phyloP scores from a whole-genome alignment of 306 rosid species.

The Begonia loranthoides region DNA sequence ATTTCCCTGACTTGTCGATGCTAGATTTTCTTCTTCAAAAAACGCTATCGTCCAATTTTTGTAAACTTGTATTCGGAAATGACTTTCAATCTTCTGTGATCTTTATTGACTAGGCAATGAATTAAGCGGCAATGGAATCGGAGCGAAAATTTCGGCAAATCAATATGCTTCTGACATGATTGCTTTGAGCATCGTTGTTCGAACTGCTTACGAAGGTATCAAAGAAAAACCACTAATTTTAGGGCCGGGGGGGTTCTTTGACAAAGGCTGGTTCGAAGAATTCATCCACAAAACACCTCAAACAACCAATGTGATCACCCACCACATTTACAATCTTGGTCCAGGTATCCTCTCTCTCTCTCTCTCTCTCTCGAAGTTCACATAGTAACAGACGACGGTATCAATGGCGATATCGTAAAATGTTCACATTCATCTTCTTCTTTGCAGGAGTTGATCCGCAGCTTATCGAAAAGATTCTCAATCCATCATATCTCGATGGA shows the following conservation, averaged over 20 bases:
- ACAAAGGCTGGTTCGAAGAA: conserved; percentile 53
- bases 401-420: conserved; percentile 1
- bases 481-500: conserved; percentile 53
- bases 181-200: conserved; percentile 34
- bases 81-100: neutral
- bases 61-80: neutral
- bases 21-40: no score
- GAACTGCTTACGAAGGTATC: conserved; percentile 24
- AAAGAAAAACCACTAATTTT: conserved; percentile 54
- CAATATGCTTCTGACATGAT: conserved; percentile 60
- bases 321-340: conserved; percentile 87
- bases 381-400: neutral
- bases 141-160: conserved; percentile 44
- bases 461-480: conserved; percentile 49
- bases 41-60: no score
- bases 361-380: neutral
- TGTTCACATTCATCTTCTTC: neutral
- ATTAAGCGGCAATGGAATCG: conserved; percentile 69
- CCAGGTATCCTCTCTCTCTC: conserved; percentile 36
- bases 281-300: conserved; percentile 31
- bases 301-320: conserved; percentile 40
- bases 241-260: conserved; percentile 93
- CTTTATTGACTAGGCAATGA: conserved; percentile 53
- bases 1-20: no score
- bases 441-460: conserved; percentile 54